Evolutionary conservation across 805 yeast species (phyloP), one percentile per base, ranked within the genome.

Genomic region (Lipomyces anomalus): DNA sequence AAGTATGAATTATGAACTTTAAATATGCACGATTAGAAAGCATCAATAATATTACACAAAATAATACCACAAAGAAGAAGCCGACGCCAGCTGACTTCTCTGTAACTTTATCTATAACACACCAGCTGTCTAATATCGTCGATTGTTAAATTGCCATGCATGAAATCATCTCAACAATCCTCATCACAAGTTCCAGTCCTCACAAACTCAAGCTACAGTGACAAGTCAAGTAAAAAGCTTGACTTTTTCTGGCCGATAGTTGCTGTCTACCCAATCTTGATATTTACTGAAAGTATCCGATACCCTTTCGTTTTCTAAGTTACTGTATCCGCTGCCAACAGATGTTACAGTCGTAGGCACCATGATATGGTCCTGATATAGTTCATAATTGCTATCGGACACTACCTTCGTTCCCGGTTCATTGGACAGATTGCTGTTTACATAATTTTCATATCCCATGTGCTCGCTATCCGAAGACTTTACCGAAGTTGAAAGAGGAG

Each of bases 341-440:
- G 51, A 34, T 22, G 51, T 40, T 24, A 51, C 51, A 3, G 38
- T 38, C 26, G 46, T 51, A 21, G 53, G 50, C 17, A 49, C 50
- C 20, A 44, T 36, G 6, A 48, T 38, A 26, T 41, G 48, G 35
- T 42, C 47, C 28, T 39, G 36, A 29, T 50, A 50, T 20, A 48
- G 33, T 21, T 40, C 46, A 18, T 40, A 33, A 37, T 50, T 51
- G 29, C 47, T 51, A 18, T 42, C 50, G 5, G 42, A 26, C 29
- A 45, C 50, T 22, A 39, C 35, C 21, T 34, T 35, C 18, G 47
- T 18, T 6, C 24, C 3, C 44, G 3, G 52, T 43, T 7, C 46
- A 28, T 16, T 28, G 16, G 32, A 28, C 6, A 78, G 85, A 57
- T 76, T 80, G n/a, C n/a, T n/a, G n/a, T n/a, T n/a, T n/a, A 85